Evolutionary conservation across 2,329 filamentous ascomycete species (phyloP).

Genomic region (Ophiocordyceps camponoti-rufipedis): DNA sequence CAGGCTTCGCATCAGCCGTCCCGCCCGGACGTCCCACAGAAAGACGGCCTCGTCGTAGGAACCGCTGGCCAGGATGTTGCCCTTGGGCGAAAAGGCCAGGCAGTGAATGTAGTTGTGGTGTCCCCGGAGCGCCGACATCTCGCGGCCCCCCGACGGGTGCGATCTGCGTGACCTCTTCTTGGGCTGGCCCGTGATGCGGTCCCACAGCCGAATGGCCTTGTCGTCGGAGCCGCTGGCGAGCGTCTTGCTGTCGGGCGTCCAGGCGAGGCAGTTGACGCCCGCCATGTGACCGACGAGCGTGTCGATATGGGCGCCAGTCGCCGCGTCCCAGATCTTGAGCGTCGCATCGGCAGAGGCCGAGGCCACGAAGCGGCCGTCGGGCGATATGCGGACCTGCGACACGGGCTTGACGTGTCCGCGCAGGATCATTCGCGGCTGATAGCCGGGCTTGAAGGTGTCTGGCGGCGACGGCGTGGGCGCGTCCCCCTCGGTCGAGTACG

Average conservation of each 20-base stretch:
- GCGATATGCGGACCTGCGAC: constrained; percentile 77
- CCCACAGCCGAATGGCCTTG: constrained; percentile 90
- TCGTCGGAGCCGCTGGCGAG: constrained; percentile 89
- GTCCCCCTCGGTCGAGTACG: constrained; percentile 3
- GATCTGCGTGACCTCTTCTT: constrained; percentile 25
- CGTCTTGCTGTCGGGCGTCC: constrained; percentile 76
- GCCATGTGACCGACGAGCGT: constrained; percentile 88
- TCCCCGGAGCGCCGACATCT: constrained; percentile 47
- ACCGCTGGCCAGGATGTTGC: constrained; percentile 88
- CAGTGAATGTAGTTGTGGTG: constrained; percentile 96
- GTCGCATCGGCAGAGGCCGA: constrained; percentile 80
- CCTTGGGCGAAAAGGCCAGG: constrained; percentile 90
- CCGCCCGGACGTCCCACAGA: constrained; percentile 85
- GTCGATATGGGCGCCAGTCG: constrained; percentile 62
- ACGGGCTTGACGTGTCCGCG: constrained; percentile 64
- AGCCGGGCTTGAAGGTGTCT: constrained; percentile 43
- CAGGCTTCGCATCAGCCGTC: constrained; percentile 70
- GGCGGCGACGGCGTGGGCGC: constrained; percentile 19
- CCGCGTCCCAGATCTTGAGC: constrained; percentile 77
- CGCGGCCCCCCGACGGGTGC: constrained; percentile 13
- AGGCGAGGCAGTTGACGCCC: constrained; percentile 82
- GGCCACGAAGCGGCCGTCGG: constrained; percentile 77
- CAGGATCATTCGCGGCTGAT: constrained; percentile 51
- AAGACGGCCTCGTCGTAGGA: constrained; percentile 97
- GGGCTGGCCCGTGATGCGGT: constrained; percentile 43